A percentile compares a stretch with the other conserved stretches of the same genome.
Evolutionary conservation across 139 green algal species (phyloP).

Genomic region (Chlamydomonas sp.): DNA sequence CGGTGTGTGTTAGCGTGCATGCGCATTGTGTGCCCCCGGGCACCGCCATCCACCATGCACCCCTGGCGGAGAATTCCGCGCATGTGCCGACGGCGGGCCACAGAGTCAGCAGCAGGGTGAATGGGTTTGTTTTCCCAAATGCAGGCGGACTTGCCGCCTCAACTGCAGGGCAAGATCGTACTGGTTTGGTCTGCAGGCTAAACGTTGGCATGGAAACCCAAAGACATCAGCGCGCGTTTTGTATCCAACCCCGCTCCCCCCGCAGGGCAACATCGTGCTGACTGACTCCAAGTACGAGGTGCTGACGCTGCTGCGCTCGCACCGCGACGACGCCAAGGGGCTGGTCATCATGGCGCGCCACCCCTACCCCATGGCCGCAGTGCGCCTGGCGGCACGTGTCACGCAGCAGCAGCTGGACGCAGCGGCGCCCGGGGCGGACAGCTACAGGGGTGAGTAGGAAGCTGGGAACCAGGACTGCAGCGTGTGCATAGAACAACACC

Average conservation of each 20-base stretch:
- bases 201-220: too few species aligned
- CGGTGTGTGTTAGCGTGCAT: too few species aligned
- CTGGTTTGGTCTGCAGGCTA: too few species aligned
- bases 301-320: slow-evolving; percentile 92
- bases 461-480: not conserved
- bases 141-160: too few species aligned
- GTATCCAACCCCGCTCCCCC: not conserved
- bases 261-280: slow-evolving; percentile 96
- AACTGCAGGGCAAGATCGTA: too few species aligned
- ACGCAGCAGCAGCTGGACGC: slow-evolving; percentile 7
- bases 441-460: slow-evolving; percentile 13
- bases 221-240: too few species aligned
- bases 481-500: not conserved
- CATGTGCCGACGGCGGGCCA: too few species aligned
- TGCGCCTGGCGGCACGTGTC: slow-evolving; percentile 51
- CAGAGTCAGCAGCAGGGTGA: too few species aligned
- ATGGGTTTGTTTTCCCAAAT: too few species aligned
- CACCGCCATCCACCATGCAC: too few species aligned
- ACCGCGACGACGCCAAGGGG: slow-evolving; percentile 91
- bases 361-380: slow-evolving; percentile 70
- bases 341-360: slow-evolving; percentile 77
- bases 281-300: slow-evolving; percentile 91
- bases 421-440: not conserved
- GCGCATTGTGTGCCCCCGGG: too few species aligned
- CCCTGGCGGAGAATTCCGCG: too few species aligned